Conservation (phyloP, 805 yeast genomes). For the Helenozyma baotianmanensis region DNA sequence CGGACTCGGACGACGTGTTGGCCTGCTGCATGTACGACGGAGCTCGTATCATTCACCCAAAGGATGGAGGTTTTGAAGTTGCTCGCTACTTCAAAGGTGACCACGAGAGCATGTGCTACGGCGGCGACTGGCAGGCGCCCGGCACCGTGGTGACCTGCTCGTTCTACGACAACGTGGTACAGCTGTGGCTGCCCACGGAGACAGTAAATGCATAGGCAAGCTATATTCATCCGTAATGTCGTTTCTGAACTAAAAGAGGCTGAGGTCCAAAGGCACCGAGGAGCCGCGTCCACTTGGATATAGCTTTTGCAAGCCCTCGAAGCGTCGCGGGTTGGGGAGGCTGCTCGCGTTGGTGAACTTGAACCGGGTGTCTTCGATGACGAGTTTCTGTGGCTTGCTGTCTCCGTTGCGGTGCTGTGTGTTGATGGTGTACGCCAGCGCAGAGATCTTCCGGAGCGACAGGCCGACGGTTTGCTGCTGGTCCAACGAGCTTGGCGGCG, state of each 20-base stretch:
- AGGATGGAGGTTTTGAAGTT: constrained; percentile 21
- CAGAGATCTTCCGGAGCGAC: constrained; percentile 55
- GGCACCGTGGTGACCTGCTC: constrained; percentile 72
- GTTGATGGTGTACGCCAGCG: constrained; percentile 62
- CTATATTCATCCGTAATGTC: neutral
- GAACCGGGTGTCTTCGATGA: constrained; percentile 68
- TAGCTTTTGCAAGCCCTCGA: constrained; percentile 61
- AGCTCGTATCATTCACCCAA: constrained; percentile 55
- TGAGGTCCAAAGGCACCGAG: constrained; percentile 77
- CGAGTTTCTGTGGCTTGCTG: constrained; percentile 23
- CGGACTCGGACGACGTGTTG: constrained; percentile 46
- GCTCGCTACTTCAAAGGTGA: constrained; percentile 51
- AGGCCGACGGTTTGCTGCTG: constrained; percentile 45
- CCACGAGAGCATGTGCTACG: constrained; percentile 92
- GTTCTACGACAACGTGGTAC: constrained; percentile 82
- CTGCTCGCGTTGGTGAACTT: constrained; percentile 62
- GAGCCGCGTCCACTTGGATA: constrained; percentile 96
- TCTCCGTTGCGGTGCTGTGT: constrained; percentile 23
- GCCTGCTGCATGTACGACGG: constrained; percentile 97
- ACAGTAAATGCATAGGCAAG: neutral
- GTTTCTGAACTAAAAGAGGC: constrained; percentile 9
- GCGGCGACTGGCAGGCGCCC: constrained; percentile 78
- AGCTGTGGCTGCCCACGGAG: constrained; percentile 53
- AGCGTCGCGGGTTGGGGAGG: constrained; percentile 84
- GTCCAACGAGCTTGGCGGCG: constrained; percentile 25